Percentiles rank a stretch among this genome's conserved stretches.
These are phyloP conservation scores for Massarina eburnea DNA, from an alignment of 2,329 filamentous ascomycete species.

Conservation along the genomic window DNA sequence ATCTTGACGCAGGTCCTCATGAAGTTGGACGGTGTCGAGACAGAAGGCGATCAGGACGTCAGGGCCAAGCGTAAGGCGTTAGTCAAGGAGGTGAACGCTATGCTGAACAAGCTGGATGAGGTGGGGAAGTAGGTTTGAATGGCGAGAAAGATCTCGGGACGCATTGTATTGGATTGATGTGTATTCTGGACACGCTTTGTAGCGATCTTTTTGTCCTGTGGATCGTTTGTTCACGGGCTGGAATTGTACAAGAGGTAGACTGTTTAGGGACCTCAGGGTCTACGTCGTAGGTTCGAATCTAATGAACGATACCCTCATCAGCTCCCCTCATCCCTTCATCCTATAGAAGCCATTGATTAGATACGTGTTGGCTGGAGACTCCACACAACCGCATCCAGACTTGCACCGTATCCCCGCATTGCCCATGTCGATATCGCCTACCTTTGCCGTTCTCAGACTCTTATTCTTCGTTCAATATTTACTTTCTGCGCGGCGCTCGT, in stretches of 20 bases:
- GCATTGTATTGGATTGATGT: neutral
- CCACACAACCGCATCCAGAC: no score
- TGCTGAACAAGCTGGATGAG: slow-evolving; percentile 67
- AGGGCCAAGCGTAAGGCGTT: slow-evolving; percentile 69
- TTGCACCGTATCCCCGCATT: no score
- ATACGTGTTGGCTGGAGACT: no score
- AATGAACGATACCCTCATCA: slow-evolving; percentile 1
- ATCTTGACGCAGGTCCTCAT: slow-evolving; percentile 74
- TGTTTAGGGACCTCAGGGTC: no score
- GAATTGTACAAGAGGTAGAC: neutral
- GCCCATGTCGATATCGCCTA: no score
- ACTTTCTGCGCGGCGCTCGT: no score
- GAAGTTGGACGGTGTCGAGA: slow-evolving; percentile 76
- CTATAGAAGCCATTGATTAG: no score
- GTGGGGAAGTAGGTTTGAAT: slow-evolving; percentile 12
- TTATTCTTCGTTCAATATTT: no score
- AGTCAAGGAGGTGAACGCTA: slow-evolving; percentile 69
- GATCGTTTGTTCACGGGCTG: neutral
- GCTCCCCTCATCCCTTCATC: neutral
- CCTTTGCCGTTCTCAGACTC: no score
- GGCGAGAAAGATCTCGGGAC: neutral
- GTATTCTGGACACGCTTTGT: neutral
- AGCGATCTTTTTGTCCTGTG: neutral
- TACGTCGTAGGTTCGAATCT: neutral
- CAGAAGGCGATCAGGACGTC: slow-evolving; percentile 67